A percentile compares a stretch with the other conserved stretches of the same genome.
Evolutionary conservation across 2,329 filamentous ascomycete species (phyloP).

Genomic region (Chaetomiaceae sp.): DNA sequence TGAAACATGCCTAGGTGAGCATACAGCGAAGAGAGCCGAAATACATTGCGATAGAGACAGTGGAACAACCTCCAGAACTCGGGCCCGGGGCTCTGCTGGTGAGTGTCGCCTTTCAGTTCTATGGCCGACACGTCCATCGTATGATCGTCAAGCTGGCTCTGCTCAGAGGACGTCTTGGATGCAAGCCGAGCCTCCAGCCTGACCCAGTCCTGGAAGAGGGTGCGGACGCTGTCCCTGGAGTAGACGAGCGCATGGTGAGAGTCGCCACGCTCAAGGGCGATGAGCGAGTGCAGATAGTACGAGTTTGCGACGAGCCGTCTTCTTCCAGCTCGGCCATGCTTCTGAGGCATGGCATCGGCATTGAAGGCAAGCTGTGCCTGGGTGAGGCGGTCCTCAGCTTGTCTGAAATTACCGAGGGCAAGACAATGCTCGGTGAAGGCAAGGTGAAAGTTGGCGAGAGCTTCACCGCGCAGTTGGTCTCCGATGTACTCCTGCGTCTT

Average conservation of each 20-base stretch:
- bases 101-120: slow-evolving; percentile 26
- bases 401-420: slow-evolving; percentile 59
- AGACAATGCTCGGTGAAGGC: slow-evolving; percentile 71
- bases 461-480: slow-evolving; percentile 35
- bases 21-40: slow-evolving; percentile 73
- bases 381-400: slow-evolving; percentile 46
- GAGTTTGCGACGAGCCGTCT: slow-evolving; percentile 56
- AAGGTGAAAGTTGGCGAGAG: slow-evolving; percentile 56
- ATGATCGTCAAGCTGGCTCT: slow-evolving; percentile 23
- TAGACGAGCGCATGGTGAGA: slow-evolving; percentile 54
- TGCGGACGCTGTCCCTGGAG: slow-evolving; percentile 54
- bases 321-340: slow-evolving; percentile 27
- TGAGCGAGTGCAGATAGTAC: slow-evolving; percentile 59
- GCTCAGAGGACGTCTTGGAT: slow-evolving; percentile 16
- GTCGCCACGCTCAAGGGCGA: slow-evolving; percentile 60
- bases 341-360: slow-evolving; percentile 24
- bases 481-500: slow-evolving; percentile 50
- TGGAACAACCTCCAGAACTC: slow-evolving; percentile 76
- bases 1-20: slow-evolving; percentile 80
- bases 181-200: slow-evolving; percentile 42
- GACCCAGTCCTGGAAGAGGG: slow-evolving; percentile 53
- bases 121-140: slow-evolving; percentile 30
- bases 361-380: slow-evolving; percentile 39
- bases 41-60: slow-evolving; percentile 65
- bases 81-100: slow-evolving; percentile 48